Evolutionary conservation across 2,329 filamentous ascomycete genomes (phyloP).

Genomic region (Colletotrichum sp.): DNA sequence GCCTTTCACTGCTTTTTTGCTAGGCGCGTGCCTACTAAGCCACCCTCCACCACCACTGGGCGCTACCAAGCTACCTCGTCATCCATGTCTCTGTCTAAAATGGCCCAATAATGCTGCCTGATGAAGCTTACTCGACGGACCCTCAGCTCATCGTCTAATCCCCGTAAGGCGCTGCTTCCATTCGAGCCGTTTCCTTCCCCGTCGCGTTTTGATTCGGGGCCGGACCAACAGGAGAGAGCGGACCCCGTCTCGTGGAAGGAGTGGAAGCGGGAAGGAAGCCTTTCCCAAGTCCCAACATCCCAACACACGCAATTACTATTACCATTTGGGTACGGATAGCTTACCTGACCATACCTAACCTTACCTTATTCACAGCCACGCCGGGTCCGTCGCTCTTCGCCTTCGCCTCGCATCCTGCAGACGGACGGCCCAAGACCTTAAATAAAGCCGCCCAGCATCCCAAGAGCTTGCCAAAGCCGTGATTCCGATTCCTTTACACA

Average conservation of each 20-base stretch:
- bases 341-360: neutral
- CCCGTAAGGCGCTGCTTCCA: neutral
- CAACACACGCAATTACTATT: neutral
- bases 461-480: neutral
- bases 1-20: neutral
- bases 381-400: neutral
- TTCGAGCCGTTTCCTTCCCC: neutral
- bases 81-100: neutral
- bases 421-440: neutral
- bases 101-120: neutral
- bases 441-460: neutral
- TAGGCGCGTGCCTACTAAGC: constrained; percentile 17
- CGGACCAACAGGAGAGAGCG: neutral
- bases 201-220: neutral
- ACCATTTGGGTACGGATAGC: neutral
- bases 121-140: neutral
- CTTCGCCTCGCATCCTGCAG: neutral
- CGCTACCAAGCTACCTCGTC: neutral
- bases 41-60: neutral
- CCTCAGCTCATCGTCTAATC: neutral
- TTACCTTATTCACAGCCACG: neutral
- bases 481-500: neutral
- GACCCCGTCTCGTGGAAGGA: neutral
- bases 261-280: neutral
- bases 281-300: neutral